Evolutionary conservation across 139 green algal genomes (phyloP).

Genomic region (Coelastrella sp.): DNA sequence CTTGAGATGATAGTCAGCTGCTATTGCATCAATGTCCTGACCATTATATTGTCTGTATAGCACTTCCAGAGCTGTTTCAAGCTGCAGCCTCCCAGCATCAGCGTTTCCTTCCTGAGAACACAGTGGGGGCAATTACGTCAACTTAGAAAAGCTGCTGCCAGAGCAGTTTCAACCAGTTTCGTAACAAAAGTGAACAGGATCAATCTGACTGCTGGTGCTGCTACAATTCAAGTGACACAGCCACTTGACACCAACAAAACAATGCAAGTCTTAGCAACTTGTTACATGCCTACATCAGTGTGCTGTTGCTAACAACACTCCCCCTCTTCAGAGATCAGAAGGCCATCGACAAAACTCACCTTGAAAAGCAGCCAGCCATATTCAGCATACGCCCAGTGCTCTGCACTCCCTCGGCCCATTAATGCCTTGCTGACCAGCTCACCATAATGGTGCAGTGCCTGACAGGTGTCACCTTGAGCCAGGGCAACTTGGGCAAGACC

Average conservation of each 20-base stretch:
- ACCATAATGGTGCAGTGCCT: slow-evolving; percentile 77
- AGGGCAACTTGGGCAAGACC: slow-evolving; percentile 64
- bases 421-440: slow-evolving; percentile 74
- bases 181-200: too few relatives aligned
- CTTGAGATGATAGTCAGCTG: slow-evolving; percentile 43
- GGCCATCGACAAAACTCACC: slow-evolving; percentile 49
- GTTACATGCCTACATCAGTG: too few relatives aligned
- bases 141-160: too few relatives aligned
- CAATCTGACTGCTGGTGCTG: too few relatives aligned
- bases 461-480: slow-evolving; percentile 62
- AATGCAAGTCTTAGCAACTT: too few relatives aligned
- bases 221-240: too few relatives aligned
- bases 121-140: too few relatives aligned
- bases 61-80: slow-evolving; percentile 50
- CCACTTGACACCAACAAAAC: too few relatives aligned
- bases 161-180: too few relatives aligned
- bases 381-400: slow-evolving; percentile 83
- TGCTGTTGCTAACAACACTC: too few relatives aligned
- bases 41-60: slow-evolving; percentile 19
- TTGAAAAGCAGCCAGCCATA: slow-evolving; percentile 81
- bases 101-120: slow-evolving; percentile 44
- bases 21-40: neutral
- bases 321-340: too few relatives aligned
- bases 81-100: slow-evolving; percentile 31
- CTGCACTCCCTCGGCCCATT: slow-evolving; percentile 62